A percentile compares a stretch with the other conserved stretches of the same genome.
These are phyloP conservation scores for Quercus tomentella DNA, from an alignment of 331 rosid genomes.

Conservation along the genomic window DNA sequence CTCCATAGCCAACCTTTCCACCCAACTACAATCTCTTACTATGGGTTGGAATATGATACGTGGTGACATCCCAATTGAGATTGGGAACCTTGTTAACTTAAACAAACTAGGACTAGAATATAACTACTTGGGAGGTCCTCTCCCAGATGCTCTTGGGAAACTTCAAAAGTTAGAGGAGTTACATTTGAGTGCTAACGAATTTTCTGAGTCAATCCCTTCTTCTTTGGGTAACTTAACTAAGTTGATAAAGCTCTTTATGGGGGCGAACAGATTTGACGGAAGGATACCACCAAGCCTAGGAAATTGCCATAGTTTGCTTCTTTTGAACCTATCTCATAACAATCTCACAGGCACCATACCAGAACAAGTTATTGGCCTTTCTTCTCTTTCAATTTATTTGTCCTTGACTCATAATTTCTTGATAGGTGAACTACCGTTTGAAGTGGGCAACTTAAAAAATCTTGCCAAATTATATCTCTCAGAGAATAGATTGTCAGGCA, in stretches of 20 bases:
- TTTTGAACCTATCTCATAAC: conserved; percentile 24
- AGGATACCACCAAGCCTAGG: too few species aligned
- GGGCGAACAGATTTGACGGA: conserved; percentile 10
- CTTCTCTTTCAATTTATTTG: too few species aligned
- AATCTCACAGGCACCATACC: conserved; percentile 38
- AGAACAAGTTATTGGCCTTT: not conserved
- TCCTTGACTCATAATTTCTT: rapidly evolving
- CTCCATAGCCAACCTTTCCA: too few species aligned
- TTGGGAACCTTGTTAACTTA: too few species aligned
- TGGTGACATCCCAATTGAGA: rapidly evolving
- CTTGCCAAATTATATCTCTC: too few species aligned
- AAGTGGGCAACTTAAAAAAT: too few species aligned
- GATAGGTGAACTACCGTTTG: too few species aligned
- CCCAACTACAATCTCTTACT: rapidly evolving
- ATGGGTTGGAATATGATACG: rapidly evolving
- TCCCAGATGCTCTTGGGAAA: conserved; percentile 29
- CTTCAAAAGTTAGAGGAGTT: conserved; percentile 20
- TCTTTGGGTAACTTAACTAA: conserved; percentile 39
- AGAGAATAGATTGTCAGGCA: too few species aligned
- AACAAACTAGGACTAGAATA: rapidly evolving
- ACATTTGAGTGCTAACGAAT: not conserved
- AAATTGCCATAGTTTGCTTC: conserved; percentile 2
- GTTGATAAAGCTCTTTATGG: conserved; percentile 3
- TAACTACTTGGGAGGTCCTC: not conserved
- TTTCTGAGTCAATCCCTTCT: conserved; percentile 4